These are phyloP conservation scores for Mucor plumbeus DNA, from an alignment of 371 early-diverging fungal genomes.

Conservation along the genomic window DNA sequence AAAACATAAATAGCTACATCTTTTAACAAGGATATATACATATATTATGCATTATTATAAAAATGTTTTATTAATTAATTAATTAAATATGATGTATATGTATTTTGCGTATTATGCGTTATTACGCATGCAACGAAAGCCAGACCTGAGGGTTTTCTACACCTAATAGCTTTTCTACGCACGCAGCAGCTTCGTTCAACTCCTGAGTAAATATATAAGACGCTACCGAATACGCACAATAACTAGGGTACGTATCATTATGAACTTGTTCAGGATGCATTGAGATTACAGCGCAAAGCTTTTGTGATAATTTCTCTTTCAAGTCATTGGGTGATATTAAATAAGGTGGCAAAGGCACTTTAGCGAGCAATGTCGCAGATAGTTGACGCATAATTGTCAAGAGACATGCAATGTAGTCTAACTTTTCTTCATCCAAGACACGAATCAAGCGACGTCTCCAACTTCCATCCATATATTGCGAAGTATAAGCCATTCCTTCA, in stretches of 20 bases:
- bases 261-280: conserved; percentile 26
- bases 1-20: too few relatives aligned
- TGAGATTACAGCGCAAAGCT: conserved; percentile 21
- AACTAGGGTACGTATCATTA: conserved; percentile 33
- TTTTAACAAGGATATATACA: too few relatives aligned
- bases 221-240: conserved; percentile 37
- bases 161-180: conserved; percentile 39
- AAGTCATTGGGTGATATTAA: conserved; percentile 34
- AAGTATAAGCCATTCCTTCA: conserved; percentile 37
- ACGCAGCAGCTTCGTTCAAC: conserved; percentile 30
- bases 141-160: conserved; percentile 45
- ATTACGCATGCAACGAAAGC: conserved; percentile 14
- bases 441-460: conserved; percentile 29
- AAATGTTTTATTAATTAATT: too few relatives aligned
- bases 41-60: too few relatives aligned
- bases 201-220: conserved; percentile 39
- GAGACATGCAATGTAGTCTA: conserved; percentile 44
- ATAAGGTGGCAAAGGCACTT: conserved; percentile 49
- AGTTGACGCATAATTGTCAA: conserved; percentile 43
- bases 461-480: conserved; percentile 18
- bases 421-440: conserved; percentile 28
- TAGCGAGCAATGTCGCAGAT: conserved; percentile 42
- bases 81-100: too few relatives aligned
- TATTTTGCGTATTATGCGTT: too few relatives aligned
- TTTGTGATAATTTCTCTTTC: conserved; percentile 23